phyloP scores from a whole-genome alignment of 805 yeast genomes.

The Spencermartinsiella europaea region DNA sequence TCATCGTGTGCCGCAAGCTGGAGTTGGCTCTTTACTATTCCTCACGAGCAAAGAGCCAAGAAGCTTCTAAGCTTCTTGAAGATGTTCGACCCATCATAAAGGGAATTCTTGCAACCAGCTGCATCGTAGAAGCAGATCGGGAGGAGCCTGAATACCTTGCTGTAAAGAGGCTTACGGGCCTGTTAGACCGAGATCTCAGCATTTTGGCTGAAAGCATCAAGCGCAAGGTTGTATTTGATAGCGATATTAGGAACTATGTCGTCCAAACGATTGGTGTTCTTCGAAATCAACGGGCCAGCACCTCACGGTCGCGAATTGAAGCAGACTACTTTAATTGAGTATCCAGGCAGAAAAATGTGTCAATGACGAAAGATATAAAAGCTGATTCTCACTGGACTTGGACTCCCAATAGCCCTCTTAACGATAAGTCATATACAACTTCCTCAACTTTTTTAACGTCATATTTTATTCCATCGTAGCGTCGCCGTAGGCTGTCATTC shows the following conservation, averaged over 20 bases:
- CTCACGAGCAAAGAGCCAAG: constrained; percentile 7
- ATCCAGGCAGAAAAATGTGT: too few species aligned
- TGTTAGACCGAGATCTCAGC: constrained; percentile 12
- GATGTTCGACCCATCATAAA: constrained; percentile 4
- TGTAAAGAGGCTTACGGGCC: constrained; percentile 4
- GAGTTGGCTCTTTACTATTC: constrained; percentile 8
- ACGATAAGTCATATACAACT: constrained; percentile 27
- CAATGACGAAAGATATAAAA: too few species aligned
- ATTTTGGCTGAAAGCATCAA: constrained; percentile 7
- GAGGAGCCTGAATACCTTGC: not conserved
- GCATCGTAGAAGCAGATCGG: not conserved
- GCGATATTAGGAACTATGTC: constrained; percentile 18
- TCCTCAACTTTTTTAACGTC: constrained; percentile 32
- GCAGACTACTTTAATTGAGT: not conserved
- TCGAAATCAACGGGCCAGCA: constrained; percentile 17
- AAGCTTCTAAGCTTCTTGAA: constrained; percentile 3
- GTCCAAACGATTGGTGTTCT: constrained; percentile 21
- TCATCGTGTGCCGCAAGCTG: constrained; percentile 12
- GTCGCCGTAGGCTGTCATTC: constrained; percentile 29
- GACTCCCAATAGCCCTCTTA: constrained; percentile 17
- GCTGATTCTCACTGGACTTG: too few species aligned
- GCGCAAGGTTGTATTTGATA: constrained; percentile 8
- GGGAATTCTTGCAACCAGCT: constrained; percentile 1
- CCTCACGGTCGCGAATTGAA: constrained; percentile 19
- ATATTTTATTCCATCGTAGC: constrained; percentile 28